Conservation (phyloP, 257 asterid genomes). For the Rhazya stricta region DNA sequence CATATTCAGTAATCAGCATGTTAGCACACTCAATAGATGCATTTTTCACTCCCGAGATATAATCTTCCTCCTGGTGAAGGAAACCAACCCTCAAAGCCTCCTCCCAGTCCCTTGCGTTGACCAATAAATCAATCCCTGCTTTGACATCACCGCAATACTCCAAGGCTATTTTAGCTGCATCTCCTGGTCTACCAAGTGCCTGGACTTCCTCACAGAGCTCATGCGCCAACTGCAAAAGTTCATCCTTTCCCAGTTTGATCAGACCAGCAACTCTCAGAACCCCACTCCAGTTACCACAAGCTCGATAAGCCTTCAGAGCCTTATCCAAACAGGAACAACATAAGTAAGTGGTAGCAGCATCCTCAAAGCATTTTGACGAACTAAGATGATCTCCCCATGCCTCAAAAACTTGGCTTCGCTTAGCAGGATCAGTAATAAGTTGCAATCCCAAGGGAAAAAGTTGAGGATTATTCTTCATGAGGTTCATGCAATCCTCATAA, state of each 20-base stretch:
- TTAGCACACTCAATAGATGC: slow-evolving; percentile 84
- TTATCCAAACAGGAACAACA: slow-evolving; percentile 75
- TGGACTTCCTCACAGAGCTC: slow-evolving; percentile 91
- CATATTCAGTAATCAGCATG: slow-evolving; percentile 55
- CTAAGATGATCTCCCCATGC: slow-evolving; percentile 93
- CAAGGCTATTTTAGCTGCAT: slow-evolving; percentile 83
- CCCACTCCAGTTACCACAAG: slow-evolving; percentile 84
- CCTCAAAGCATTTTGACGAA: slow-evolving; percentile 68
- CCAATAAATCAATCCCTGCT: slow-evolving; percentile 52
- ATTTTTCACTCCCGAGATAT: slow-evolving; percentile 53
- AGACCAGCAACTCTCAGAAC: slow-evolving; percentile 87
- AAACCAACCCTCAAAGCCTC: slow-evolving; percentile 84
- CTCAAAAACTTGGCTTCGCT: slow-evolving; percentile 67
- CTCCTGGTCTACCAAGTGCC: slow-evolving; percentile 82
- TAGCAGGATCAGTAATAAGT: slow-evolving; percentile 49
- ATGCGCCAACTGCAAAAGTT: slow-evolving; percentile 69
- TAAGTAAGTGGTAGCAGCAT: slow-evolving; percentile 76
- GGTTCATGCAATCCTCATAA: slow-evolving; percentile 60
- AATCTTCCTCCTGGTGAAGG: slow-evolving; percentile 66
- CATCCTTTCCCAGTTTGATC: slow-evolving; percentile 61
- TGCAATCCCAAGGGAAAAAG: slow-evolving; percentile 78
- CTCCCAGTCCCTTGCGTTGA: slow-evolving; percentile 90
- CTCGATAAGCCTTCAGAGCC: slow-evolving; percentile 80
- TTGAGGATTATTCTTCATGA: slow-evolving; percentile 71
- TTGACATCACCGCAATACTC: slow-evolving; percentile 80